These are phyloP conservation scores for Phytophthora pistaciae DNA, from an alignment of 352 stramenopile species.

Conservation along the genomic window DNA sequence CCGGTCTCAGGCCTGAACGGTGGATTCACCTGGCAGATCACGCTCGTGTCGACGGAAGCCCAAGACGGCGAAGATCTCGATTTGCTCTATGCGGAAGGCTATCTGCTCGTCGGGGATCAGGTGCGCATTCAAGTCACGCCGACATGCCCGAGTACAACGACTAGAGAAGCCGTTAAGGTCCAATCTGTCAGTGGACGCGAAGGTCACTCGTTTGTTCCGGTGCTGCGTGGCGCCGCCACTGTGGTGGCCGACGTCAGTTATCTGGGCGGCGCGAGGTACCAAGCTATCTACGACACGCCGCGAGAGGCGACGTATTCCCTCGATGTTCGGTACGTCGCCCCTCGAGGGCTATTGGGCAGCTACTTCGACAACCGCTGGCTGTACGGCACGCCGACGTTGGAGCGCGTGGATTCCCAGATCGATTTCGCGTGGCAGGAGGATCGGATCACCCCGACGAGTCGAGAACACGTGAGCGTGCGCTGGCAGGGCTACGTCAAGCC, in stretches of 20 bases:
- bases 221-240: constrained; percentile 58
- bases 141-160: constrained; percentile 55
- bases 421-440: constrained; percentile 93
- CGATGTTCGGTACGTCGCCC: constrained; percentile 76
- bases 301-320: constrained; percentile 89
- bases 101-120: constrained; percentile 63
- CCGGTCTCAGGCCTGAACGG: constrained; percentile 48
- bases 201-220: constrained; percentile 75
- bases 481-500: constrained; percentile 95
- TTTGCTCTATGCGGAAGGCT: constrained; percentile 86
- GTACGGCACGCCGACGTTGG: constrained; percentile 83
- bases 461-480: constrained; percentile 95
- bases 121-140: constrained; percentile 50
- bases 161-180: constrained; percentile 43
- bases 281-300: constrained; percentile 91
- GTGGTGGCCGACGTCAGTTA: constrained; percentile 77
- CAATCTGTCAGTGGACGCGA: constrained; percentile 56
- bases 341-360: constrained; percentile 86
- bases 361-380: constrained; percentile 98
- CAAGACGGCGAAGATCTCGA: constrained; percentile 50
- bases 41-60: constrained; percentile 75
- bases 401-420: constrained; percentile 89
- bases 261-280: constrained; percentile 79
- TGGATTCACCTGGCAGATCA: constrained; percentile 87
- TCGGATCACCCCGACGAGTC: constrained; percentile 90